A percentile compares a stretch with the other conserved stretches of the same genome.
Conservation (phyloP, 176 grass and related monocot species). For the Musa acuminata region DNA sequence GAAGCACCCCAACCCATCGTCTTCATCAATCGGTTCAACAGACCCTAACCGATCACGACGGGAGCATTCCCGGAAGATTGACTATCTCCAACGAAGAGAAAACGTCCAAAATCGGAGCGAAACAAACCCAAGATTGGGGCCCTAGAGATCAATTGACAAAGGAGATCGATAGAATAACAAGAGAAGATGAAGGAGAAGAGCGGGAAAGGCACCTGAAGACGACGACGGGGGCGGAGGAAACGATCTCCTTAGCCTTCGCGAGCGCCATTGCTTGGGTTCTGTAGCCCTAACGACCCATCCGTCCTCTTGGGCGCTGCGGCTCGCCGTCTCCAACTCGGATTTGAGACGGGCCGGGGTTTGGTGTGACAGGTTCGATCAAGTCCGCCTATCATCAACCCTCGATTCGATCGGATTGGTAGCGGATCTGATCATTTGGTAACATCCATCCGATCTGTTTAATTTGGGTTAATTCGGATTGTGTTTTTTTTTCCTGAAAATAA, state of each 20-base stretch:
- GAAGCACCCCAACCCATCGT: no score
- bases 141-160: no score
- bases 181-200: background rate
- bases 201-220: constrained; percentile 38
- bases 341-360: background rate
- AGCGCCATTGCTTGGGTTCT: constrained; percentile 29
- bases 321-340: background rate
- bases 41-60: no score
- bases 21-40: no score
- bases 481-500: no score
- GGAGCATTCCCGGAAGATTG: no score
- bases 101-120: background rate
- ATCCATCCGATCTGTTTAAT: no score
- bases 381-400: background rate
- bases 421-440: no score
- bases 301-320: background rate
- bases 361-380: background rate
- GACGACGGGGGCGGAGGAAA: constrained; percentile 32
- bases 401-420: no score
- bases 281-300: background rate
- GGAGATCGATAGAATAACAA: background rate
- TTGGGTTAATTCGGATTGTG: no score
- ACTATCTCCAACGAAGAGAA: no score
- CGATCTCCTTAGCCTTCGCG: constrained; percentile 43
- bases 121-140: background rate